Conservation (phyloP, 768 basidiomycete species). For the Agaricus subrufescens region DNA sequence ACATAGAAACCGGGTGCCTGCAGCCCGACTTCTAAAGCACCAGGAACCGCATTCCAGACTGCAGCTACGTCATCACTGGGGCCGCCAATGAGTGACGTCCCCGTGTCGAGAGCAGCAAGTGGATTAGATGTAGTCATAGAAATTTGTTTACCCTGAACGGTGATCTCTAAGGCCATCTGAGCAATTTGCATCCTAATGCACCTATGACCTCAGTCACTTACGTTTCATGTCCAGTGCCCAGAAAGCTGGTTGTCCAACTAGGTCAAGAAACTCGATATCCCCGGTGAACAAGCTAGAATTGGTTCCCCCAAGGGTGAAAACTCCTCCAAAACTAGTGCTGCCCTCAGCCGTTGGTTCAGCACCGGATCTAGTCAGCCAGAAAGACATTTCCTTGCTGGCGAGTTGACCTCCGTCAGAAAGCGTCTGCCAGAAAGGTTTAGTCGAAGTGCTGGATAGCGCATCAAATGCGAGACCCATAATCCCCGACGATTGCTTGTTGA, state of each 20-base stretch:
- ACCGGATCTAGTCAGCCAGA: conserved; percentile 56
- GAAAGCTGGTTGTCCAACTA: conserved; percentile 33
- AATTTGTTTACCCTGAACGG: conserved; percentile 51
- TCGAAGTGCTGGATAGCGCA: conserved; percentile 48
- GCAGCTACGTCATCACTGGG: conserved; percentile 54
- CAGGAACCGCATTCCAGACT: conserved; percentile 65
- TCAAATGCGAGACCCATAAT: conserved; percentile 75
- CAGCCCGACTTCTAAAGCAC: conserved; percentile 36
- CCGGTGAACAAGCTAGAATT: conserved; percentile 59
- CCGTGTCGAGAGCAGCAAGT: conserved; percentile 87
- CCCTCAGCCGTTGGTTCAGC: conserved; percentile 21
- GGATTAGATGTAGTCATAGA: conserved; percentile 28
- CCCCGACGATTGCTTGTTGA: conserved; percentile 52
- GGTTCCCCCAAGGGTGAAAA: conserved; percentile 69
- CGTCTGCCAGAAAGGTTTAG: conserved; percentile 65
- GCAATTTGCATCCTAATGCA: background rate
- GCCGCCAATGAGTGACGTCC: conserved; percentile 90
- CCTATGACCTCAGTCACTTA: conserved; percentile 22
- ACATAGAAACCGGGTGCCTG: conserved; percentile 62
- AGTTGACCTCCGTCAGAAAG: conserved; percentile 39
- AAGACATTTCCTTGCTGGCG: conserved; percentile 50
- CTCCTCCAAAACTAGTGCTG: conserved; percentile 51
- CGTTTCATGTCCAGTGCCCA: conserved; percentile 58
- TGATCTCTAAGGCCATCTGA: conserved; percentile 39
- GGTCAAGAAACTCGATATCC: conserved; percentile 58